These are phyloP conservation scores for Herpetospermum pedunculosum DNA, from an alignment of 306 rosid species.

Conservation along the genomic window DNA sequence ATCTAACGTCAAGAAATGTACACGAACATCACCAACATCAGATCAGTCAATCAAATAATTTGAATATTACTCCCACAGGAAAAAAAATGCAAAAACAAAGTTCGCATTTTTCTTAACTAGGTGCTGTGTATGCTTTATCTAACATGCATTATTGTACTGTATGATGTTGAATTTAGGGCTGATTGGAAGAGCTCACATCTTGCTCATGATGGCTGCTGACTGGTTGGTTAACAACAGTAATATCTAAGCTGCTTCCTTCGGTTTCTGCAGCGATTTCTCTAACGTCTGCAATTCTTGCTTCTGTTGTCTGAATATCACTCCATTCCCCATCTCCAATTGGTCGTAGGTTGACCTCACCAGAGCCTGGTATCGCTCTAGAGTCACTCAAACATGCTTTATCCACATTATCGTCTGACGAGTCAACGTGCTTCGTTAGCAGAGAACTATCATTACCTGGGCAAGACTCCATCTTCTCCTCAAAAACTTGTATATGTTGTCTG, in stretches of 20 bases:
- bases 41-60: conserved; percentile 1
- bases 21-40: neutral
- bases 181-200: conserved; percentile 50
- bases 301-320: conserved; percentile 94
- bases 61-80: neutral
- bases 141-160: neutral
- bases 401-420: conserved; percentile 70
- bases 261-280: conserved; percentile 72
- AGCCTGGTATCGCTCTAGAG: conserved; percentile 50
- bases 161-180: conserved; percentile 1
- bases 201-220: conserved; percentile 49
- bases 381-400: conserved; percentile 93
- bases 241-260: conserved; percentile 82
- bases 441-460: conserved; percentile 38
- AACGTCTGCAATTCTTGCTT: conserved; percentile 82
- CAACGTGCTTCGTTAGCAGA: conserved; percentile 73
- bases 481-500: conserved; percentile 84
- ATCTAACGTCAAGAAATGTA: conserved; percentile 9
- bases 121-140: neutral
- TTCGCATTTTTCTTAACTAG: conserved; percentile 1
- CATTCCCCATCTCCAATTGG: conserved; percentile 67
- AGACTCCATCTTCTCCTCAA: conserved; percentile 76
- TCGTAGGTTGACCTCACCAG: conserved; percentile 52
- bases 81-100: neutral
- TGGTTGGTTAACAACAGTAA: conserved; percentile 79